A percentile compares a stretch with the other conserved stretches of the same genome.
These are phyloP conservation scores for Podospora australis DNA, from an alignment of 495 filamentous ascomycete species.

Conservation along the genomic window DNA sequence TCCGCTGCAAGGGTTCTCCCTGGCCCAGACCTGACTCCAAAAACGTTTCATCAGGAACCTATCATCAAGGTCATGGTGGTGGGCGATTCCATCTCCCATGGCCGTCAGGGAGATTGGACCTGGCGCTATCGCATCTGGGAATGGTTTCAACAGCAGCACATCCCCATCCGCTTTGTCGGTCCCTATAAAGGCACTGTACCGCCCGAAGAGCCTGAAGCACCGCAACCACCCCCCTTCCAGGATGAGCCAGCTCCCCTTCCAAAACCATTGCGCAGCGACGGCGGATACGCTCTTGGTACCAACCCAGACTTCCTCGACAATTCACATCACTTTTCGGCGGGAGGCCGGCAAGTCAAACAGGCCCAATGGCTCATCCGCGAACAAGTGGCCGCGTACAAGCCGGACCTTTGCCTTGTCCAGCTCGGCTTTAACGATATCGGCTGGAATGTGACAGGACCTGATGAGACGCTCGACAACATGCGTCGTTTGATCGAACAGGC, in stretches of 20 bases:
- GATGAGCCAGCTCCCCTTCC: conserved; percentile 7
- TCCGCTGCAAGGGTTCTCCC: too few species aligned
- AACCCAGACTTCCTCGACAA: conserved; percentile 17
- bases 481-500: conserved; percentile 17
- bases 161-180: conserved; percentile 26
- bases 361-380: conserved; percentile 36
- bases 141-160: conserved; percentile 20
- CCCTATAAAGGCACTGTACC: conserved; percentile 28
- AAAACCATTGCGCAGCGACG: conserved; percentile 6
- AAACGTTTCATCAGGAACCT: too few species aligned
- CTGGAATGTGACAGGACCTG: conserved; percentile 23
- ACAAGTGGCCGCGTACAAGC: conserved; percentile 33
- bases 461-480: conserved; percentile 19
- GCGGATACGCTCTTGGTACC: conserved; percentile 24
- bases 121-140: conserved; percentile 34
- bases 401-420: conserved; percentile 29
- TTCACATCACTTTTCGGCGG: conserved; percentile 17
- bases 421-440: conserved; percentile 36
- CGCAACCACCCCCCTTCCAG: conserved; percentile 13
- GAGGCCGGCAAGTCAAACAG: conserved; percentile 22
- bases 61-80: conserved; percentile 28
- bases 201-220: conserved; percentile 14
- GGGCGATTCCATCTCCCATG: conserved; percentile 35
- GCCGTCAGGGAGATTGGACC: conserved; percentile 33
- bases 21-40: too few species aligned